Evolutionary conservation across 2,329 filamentous ascomycete species (phyloP).

Genomic region (Corynespora cassiicola): DNA sequence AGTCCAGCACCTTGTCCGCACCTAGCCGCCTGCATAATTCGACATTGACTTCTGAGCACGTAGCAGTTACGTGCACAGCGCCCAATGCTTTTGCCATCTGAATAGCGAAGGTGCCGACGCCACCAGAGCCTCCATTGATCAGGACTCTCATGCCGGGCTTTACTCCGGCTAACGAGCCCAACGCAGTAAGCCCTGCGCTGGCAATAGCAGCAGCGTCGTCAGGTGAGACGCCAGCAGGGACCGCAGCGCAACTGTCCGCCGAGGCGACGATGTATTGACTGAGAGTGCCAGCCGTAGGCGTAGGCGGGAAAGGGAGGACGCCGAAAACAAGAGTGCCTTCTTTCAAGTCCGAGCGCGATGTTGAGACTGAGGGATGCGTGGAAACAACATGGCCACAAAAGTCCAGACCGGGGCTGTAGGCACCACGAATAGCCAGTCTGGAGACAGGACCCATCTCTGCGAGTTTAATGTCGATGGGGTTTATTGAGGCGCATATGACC

Average conservation of each 20-base stretch:
- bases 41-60: constrained; percentile 64
- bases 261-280: no score
- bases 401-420: constrained; percentile 29
- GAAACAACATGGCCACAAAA: constrained; percentile 23
- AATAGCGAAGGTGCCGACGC: constrained; percentile 64
- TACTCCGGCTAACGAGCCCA: constrained; percentile 30
- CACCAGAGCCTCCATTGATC: constrained; percentile 69
- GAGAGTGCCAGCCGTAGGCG: no score
- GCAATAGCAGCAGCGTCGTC: constrained; percentile 35
- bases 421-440: constrained; percentile 24
- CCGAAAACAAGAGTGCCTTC: no score
- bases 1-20: constrained; percentile 68
- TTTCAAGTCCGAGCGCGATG: no score
- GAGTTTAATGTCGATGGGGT: constrained; percentile 31
- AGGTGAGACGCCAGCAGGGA: no score
- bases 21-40: constrained; percentile 63
- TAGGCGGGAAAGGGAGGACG: no score
- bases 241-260: no score
- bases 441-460: constrained; percentile 23
- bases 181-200: constrained; percentile 39
- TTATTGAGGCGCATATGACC: constrained; percentile 26
- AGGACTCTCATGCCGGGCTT: constrained; percentile 58
- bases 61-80: constrained; percentile 62
- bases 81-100: constrained; percentile 68
- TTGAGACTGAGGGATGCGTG: no score